Base-by-base conservation (phyloP, 106 monocot genomes). In the Dioscorea dumetorum region DNA sequence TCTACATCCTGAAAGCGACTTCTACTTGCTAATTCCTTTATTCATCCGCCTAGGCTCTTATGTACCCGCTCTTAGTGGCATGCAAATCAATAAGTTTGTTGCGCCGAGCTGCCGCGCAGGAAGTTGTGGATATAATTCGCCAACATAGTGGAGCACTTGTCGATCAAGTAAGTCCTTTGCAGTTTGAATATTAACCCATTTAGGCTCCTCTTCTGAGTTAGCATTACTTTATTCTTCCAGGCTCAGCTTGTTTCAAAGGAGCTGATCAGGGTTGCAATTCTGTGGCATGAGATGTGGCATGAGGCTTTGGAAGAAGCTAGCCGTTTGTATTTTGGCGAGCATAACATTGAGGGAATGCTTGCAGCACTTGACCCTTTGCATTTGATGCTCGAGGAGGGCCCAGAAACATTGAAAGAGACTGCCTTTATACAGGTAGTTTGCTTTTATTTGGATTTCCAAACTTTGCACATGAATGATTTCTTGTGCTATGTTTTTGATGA, bases 231-330 rank as follows among this genome's bases (percentile, higher is more conserved):
- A 49, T 64, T 76, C 14, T 64, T 75, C 12, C 74, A 99, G 99
- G 99, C 99, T 62, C 93, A 93, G 68, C 93, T 99, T 83, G 99
- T 99, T 23, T 99, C 99, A 22, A 87, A 99, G 71, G 99, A 99
- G 68, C 66, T 99, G 77, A 99, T 99, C 21, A 87, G 99, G 73
- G 99, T 99, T 73, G 92, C 99, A 8, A 99, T 99, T 77, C 58
- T 99, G 61, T 99, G 99, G 99, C 99, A 99, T 87, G 99, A 99
- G 61, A 85, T 85, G 93, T 99, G 99, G 99, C 92, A 99, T 76
- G 99, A 99, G 69, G 93, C 93, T 67, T 74, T 99, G 58, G 99
- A 99, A 69, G 99, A 99, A 85, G 99, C 99, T 70, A 99, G 99
- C 65, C 89, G 99, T 59, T 79, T 99, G 62, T 99, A 90, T 73